phyloP scores from a whole-genome alignment of 305 asterid species.

The Ajuga reptans region DNA sequence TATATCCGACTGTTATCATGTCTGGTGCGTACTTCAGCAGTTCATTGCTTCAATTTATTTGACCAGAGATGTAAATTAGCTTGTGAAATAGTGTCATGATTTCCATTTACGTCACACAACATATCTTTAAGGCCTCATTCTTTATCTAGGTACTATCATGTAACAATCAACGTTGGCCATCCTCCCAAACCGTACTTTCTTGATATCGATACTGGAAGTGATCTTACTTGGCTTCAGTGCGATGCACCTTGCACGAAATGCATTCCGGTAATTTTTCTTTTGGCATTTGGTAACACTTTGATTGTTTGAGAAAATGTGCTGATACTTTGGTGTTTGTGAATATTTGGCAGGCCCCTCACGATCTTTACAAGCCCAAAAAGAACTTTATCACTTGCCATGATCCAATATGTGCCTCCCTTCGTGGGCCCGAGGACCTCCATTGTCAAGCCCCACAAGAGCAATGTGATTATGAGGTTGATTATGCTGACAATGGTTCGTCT shows the following conservation, averaged over 20 bases:
- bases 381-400: slow-evolving; percentile 52
- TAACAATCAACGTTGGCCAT: slow-evolving; percentile 37
- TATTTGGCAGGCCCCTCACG: slow-evolving; percentile 73
- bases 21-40: neutral
- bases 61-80: neutral
- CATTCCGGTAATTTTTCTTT: slow-evolving; percentile 32
- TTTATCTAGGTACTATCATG: slow-evolving; percentile 46
- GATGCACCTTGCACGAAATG: slow-evolving; percentile 67
- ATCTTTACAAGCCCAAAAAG: slow-evolving; percentile 56
- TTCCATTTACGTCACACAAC: neutral
- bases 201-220: slow-evolving; percentile 69
- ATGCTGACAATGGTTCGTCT: slow-evolving; percentile 80
- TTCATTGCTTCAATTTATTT: neutral
- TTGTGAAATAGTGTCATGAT: neutral
- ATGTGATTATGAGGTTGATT: slow-evolving; percentile 78
- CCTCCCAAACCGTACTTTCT: slow-evolving; percentile 59
- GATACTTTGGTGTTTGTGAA: neutral
- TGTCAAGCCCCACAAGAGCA: slow-evolving; percentile 53
- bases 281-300: neutral
- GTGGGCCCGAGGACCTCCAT: slow-evolving; percentile 24
- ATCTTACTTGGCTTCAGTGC: slow-evolving; percentile 76
- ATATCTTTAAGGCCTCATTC: slow-evolving; percentile 7
- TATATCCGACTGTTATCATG: neutral
- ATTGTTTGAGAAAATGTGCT: neutral
- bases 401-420: slow-evolving; percentile 59